These are phyloP conservation scores for Pseudogymnoascus verrucosus DNA, from an alignment of 2,329 filamentous ascomycete genomes.

Conservation along the genomic window DNA sequence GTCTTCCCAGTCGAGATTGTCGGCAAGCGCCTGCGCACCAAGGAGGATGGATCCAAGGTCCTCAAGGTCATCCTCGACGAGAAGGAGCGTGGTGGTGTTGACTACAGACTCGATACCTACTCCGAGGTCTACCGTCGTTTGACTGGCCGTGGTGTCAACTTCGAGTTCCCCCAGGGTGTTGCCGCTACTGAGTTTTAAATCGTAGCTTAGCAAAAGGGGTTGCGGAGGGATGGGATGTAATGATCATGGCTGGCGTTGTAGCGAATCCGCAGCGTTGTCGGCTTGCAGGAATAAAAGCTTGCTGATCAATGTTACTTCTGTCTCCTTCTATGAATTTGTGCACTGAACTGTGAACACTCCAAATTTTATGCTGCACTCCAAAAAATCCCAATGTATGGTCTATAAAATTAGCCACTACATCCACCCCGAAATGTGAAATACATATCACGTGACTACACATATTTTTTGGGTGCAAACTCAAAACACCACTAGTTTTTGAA, in stretches of 20 bases:
- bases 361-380: neutral
- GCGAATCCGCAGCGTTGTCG: slow-evolving; percentile 2
- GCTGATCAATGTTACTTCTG: slow-evolving; percentile 7
- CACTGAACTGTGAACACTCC: no score
- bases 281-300: slow-evolving; percentile 9
- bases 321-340: neutral
- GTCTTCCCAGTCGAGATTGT: slow-evolving; percentile 99
- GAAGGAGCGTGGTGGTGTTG: slow-evolving; percentile 99
- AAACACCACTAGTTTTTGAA: neutral
- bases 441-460: neutral
- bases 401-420: neutral
- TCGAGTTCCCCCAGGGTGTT: slow-evolving; percentile 92
- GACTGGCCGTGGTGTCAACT: slow-evolving; percentile 91
- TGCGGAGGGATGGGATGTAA: slow-evolving; percentile 10
- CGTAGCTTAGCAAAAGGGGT: slow-evolving; percentile 12
- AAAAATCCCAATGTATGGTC: neutral
- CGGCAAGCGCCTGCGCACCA: slow-evolving; percentile 96
- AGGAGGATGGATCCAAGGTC: slow-evolving; percentile 97
- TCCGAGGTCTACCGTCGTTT: slow-evolving; percentile 98
- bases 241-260: slow-evolving; percentile 8
- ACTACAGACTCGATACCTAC: slow-evolving; percentile 99
- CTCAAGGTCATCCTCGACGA: slow-evolving; percentile 99
- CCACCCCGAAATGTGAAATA: neutral
- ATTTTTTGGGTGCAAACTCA: neutral
- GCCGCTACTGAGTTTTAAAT: slow-evolving; percentile 68